These are phyloP conservation scores for Psilocybe cubensis DNA, from an alignment of 768 basidiomycete species.

Conservation along the genomic window DNA sequence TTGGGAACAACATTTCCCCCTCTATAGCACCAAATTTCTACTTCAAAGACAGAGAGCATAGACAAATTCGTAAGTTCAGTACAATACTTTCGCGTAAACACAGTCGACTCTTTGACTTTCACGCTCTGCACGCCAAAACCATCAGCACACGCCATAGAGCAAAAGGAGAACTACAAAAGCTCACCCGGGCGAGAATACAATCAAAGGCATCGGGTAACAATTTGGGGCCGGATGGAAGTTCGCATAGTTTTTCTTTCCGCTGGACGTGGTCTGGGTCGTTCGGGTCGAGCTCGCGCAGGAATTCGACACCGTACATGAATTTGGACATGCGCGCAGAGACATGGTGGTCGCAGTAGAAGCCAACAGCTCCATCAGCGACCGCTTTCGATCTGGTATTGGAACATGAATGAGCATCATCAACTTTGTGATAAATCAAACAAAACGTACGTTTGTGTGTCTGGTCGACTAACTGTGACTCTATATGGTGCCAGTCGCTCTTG, in stretches of 20 bases:
- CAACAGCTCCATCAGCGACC: constrained; percentile 82
- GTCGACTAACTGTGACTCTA: constrained; percentile 67
- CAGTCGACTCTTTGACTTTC: constrained; percentile 81
- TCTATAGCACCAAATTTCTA: constrained; percentile 84
- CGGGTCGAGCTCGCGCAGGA: constrained; percentile 67
- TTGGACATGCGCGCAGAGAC: constrained; percentile 82
- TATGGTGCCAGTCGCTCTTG: constrained; percentile 65
- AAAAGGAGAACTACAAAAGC: constrained; percentile 22
- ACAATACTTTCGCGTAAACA: constrained; percentile 82
- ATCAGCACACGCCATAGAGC: background rate
- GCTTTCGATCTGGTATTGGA: constrained; percentile 67
- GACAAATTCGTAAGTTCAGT: constrained; percentile 79
- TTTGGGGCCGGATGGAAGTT: constrained; percentile 76
- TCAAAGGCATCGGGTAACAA: constrained; percentile 85
- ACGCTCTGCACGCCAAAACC: constrained; percentile 47
- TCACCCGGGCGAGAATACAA: constrained; percentile 72
- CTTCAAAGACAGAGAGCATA: constrained; percentile 79
- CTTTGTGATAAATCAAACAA: background rate
- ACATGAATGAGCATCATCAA: background rate
- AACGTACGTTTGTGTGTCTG: constrained; percentile 78
- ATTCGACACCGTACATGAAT: constrained; percentile 85
- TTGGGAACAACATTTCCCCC: constrained; percentile 72
- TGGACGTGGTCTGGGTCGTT: constrained; percentile 67
- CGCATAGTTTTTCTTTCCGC: constrained; percentile 67
- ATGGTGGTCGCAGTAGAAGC: constrained; percentile 85